A percentile compares a stretch with the other conserved stretches of the same genome.
These are phyloP conservation scores for Sphenostylis stenocarpa DNA, from an alignment of 306 rosid genomes.

Conservation along the genomic window DNA sequence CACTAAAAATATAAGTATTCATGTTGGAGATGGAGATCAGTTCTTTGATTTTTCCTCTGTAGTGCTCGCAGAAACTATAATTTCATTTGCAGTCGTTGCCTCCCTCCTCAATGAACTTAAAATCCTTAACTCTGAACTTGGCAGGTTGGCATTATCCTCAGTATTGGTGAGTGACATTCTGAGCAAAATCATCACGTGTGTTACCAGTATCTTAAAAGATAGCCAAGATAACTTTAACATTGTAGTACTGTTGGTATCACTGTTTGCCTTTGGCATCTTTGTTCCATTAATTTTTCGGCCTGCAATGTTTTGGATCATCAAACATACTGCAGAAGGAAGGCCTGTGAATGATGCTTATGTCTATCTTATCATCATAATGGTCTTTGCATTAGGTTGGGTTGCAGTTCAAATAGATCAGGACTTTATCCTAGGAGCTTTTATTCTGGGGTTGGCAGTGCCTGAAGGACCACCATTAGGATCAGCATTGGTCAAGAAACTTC, in stretches of 20 bases:
- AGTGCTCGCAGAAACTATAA: constrained; percentile 17
- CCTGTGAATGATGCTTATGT: constrained; percentile 42
- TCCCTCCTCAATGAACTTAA: constrained; percentile 46
- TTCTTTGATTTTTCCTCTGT: neutral
- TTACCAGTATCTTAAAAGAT: neutral
- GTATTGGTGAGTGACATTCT: constrained; percentile 39
- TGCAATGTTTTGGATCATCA: constrained; percentile 45
- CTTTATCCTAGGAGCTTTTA: constrained; percentile 44
- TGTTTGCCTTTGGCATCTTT: neutral
- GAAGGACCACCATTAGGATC: constrained; percentile 75
- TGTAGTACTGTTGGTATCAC: neutral
- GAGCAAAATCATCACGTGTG: neutral
- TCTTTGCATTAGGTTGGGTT: constrained; percentile 34
- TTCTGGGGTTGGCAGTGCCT: constrained; percentile 66
- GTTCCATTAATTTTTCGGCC: constrained; percentile 41
- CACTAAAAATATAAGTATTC: neutral
- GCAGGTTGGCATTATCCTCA: constrained; percentile 40
- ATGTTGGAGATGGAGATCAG: neutral
- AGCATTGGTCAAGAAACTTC: constrained; percentile 48
- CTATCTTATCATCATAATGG: constrained; percentile 22
- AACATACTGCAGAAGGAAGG: constrained; percentile 50
- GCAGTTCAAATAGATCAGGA: constrained; percentile 28
- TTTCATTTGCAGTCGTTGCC: constrained; percentile 41
- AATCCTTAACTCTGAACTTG: constrained; percentile 44
- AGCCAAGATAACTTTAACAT: too few relatives aligned